phyloP scores from a whole-genome alignment of 2,329 filamentous ascomycete genomes.

The Stachybotrys echinatus region DNA sequence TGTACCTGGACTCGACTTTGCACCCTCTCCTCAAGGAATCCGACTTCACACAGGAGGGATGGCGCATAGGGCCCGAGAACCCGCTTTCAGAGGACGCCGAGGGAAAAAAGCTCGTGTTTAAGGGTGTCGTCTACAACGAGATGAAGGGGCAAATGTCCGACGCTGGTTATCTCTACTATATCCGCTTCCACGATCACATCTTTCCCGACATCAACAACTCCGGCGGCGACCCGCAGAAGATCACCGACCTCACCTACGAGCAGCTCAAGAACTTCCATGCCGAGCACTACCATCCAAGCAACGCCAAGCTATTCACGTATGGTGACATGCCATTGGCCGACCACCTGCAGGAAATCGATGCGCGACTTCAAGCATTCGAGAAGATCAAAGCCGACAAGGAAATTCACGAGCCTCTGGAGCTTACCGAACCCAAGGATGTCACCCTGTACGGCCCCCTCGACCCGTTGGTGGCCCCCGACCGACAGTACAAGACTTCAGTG shows the following conservation, averaged over 20 bases:
- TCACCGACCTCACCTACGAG: constrained; percentile 89
- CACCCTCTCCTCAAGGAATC: constrained; percentile 83
- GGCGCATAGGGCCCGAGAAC: constrained; percentile 92
- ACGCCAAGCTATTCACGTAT: constrained; percentile 93
- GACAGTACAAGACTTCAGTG: constrained; percentile 88
- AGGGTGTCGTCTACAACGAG: constrained; percentile 98
- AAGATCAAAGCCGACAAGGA: constrained; percentile 64
- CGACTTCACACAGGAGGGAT: constrained; percentile 95
- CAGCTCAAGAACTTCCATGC: constrained; percentile 85
- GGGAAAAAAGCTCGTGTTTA: constrained; percentile 77
- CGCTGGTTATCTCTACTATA: constrained; percentile 92
- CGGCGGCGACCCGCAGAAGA: constrained; percentile 91
- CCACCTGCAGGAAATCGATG: constrained; percentile 74
- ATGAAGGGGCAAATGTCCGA: constrained; percentile 99
- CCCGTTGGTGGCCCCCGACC: constrained; percentile 76
- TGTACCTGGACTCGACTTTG: constrained; percentile 92
- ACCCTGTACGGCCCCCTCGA: constrained; percentile 78
- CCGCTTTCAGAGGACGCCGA: constrained; percentile 54
- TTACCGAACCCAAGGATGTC: constrained; percentile 64
- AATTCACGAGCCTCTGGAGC: constrained; percentile 69
- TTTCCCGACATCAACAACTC: constrained; percentile 95
- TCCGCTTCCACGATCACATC: constrained; percentile 89
- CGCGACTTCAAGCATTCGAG: constrained; percentile 68
- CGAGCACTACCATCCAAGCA: constrained; percentile 94
- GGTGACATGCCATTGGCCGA: constrained; percentile 83